Percentiles rank a stretch among this genome's conserved stretches.
These are phyloP conservation scores for Pseudogymnoascus sp. DNA, from an alignment of 2,329 filamentous ascomycete species.

Conservation along the genomic window DNA sequence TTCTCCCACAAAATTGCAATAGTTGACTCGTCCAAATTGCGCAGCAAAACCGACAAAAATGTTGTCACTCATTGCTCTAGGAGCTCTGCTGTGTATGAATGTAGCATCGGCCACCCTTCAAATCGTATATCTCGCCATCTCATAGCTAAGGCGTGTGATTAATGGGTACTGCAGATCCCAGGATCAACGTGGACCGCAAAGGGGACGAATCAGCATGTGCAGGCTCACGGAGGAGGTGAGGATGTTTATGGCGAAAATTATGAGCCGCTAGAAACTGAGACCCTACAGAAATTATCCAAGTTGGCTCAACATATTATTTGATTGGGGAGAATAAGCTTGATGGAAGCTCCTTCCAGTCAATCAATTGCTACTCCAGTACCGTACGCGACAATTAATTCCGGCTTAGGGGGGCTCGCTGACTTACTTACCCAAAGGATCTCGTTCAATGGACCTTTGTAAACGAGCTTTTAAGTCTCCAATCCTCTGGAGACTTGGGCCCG, in stretches of 20 bases:
- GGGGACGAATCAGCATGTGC: constrained; percentile 44
- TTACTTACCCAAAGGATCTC: constrained; percentile 35
- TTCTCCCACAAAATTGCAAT: not conserved
- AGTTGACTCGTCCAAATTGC: not conserved
- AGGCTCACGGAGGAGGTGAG: constrained; percentile 57
- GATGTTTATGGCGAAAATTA: constrained; percentile 33
- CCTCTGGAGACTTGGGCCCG: constrained; percentile 50
- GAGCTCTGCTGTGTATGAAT: not conserved
- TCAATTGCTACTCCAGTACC: constrained; percentile 59
- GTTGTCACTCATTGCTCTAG: not conserved
- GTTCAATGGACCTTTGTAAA: constrained; percentile 56
- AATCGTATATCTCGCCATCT: constrained; percentile 2
- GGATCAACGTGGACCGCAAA: constrained; percentile 25
- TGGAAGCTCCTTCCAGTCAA: constrained; percentile 52
- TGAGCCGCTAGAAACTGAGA: not conserved
- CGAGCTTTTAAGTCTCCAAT: constrained; percentile 46
- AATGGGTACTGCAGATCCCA: constrained; percentile 15
- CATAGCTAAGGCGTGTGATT: not conserved
- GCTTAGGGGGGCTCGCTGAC: not conserved
- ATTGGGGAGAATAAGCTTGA: constrained; percentile 62
- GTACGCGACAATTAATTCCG: constrained; percentile 13
- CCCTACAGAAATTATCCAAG: not conserved
- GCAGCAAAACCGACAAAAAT: not conserved
- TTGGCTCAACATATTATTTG: constrained; percentile 42
- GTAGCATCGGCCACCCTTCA: constrained; percentile 11